Evolutionary conservation across 1,284 basidiomycete species (phyloP), one percentile per base, ranked within the genome.

Genomic region (Puccinia brachypodii): DNA sequence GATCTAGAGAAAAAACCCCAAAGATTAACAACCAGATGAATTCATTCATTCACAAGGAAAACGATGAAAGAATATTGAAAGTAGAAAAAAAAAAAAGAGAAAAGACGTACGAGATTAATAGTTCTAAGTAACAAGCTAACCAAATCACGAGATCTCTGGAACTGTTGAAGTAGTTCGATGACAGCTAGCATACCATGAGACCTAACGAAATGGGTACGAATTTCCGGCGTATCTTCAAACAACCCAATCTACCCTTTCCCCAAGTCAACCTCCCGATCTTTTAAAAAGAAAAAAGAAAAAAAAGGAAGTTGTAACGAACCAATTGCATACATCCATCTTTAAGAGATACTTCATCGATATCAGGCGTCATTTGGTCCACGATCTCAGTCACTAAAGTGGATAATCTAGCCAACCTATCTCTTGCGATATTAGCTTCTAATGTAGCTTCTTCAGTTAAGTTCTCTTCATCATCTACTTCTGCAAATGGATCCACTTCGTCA

Each of bases 161-260:
- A 82, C 62, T 82, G 91, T 87, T 98, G 96, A 50, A 99, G 88
- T 0, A 97, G 92, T 86, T 98, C 96, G 83, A 98, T 88, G 79
- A 98, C 93, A 0, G 95, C 94, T 8, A 98, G 89, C 91, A 98
- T 93, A 4, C 96, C 96, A 87, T 98, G 96, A 0, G 93, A 92
- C 16, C 92, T 92, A 14, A 98, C 92, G 58, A 98, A 90, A 84
- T 98, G 95, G 22, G 89, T 88, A 84, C 95, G 92, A 90, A 97
- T 93, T 84, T 96, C 95, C n/a, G 93, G 92, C 3, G 91, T 90
- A 74, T 94, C 93, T 58, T 91, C 89, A 83, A 97, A 89, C 84
- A 97, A 91, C 58, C 87, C 89, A 75, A 95, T 88, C 95, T 96
- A 83, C 6, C n/a, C n/a, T n/a, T n/a, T n/a, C n/a, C n/a, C n/a